These are phyloP conservation scores for Hypholoma fasciculare DNA, from an alignment of 768 basidiomycete genomes.

Conservation along the genomic window DNA sequence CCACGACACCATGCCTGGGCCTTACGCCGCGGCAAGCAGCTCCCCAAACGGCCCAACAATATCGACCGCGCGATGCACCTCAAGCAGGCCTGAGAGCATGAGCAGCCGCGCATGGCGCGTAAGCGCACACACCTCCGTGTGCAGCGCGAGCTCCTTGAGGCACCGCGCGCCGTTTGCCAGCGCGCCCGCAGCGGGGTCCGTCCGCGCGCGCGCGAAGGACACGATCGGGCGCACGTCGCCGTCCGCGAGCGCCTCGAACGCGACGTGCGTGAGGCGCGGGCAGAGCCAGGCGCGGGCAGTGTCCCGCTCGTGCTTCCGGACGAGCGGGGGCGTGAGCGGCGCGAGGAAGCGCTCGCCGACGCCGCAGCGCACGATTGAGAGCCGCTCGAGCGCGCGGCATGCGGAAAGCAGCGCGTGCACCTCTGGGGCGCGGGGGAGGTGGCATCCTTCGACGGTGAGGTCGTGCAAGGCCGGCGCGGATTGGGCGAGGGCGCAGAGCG, in stretches of 20 bases:
- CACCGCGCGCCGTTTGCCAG: background rate
- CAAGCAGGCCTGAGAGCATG: conserved; percentile 7
- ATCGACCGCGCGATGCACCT: background rate
- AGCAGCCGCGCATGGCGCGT: conserved; percentile 7
- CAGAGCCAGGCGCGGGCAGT: conserved; percentile 9
- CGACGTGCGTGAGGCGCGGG: conserved; percentile 13
- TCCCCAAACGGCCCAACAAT: conserved; percentile 8
- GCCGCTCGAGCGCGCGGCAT: conserved; percentile 7
- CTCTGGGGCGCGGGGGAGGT: conserved; percentile 10
- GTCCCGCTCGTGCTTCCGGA: background rate
- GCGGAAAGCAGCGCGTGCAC: conserved; percentile 6
- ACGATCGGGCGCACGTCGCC: conserved; percentile 15
- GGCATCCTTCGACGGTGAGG: conserved; percentile 16
- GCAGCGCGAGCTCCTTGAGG: conserved; percentile 9
- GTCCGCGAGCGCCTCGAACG: conserved; percentile 11
- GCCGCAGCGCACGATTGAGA: conserved; percentile 11
- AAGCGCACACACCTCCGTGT: conserved; percentile 8
- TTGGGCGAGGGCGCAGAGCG: conserved; percentile 14
- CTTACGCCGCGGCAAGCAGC: background rate
- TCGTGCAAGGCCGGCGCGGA: conserved; percentile 11
- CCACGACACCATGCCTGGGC: background rate
- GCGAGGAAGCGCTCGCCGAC: conserved; percentile 12
- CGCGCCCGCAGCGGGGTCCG: background rate
- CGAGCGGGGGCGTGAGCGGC: conserved; percentile 6
- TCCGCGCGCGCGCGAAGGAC: conserved; percentile 13